These are phyloP conservation scores for Amanita molliuscula DNA, from an alignment of 768 basidiomycete species.

Conservation along the genomic window DNA sequence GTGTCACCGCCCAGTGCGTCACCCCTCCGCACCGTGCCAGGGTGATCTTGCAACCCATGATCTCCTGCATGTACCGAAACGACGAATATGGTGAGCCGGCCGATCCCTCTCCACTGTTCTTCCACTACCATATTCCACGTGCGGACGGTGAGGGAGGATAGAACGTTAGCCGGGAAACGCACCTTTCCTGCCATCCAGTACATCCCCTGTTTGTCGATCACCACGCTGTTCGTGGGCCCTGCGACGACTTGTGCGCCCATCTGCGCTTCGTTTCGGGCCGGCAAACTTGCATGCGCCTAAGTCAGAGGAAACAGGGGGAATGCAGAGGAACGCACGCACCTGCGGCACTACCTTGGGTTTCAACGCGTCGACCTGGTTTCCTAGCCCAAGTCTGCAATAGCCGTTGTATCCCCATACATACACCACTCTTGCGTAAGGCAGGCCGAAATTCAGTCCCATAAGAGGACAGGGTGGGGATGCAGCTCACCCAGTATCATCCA, in stretches of 20 bases:
- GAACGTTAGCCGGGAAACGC: conserved; percentile 3
- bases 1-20: conserved; percentile 73
- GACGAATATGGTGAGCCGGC: conserved; percentile 81
- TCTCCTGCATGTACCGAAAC: conserved; percentile 80
- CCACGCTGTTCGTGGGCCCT: conserved; percentile 78
- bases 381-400: conserved; percentile 85
- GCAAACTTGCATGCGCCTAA: conserved; percentile 58
- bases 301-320: too few relatives aligned
- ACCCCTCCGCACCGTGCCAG: conserved; percentile 74
- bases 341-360: conserved; percentile 79
- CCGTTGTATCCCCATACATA: conserved; percentile 88
- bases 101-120: conserved; percentile 92
- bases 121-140: conserved; percentile 50
- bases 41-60: conserved; percentile 77
- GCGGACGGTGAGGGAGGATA: not conserved
- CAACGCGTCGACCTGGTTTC: conserved; percentile 73
- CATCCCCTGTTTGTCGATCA: conserved; percentile 79
- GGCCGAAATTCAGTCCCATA: not conserved
- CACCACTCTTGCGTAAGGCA: conserved; percentile 38
- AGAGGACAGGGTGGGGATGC: not conserved
- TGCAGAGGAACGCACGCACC: conserved; percentile 31
- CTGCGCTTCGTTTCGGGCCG: conserved; percentile 52
- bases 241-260: conserved; percentile 60
- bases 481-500: conserved; percentile 68
- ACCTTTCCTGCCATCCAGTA: conserved; percentile 83